Conservation (phyloP, 306 rosid genomes). For the Alnus glutinosa region DNA sequence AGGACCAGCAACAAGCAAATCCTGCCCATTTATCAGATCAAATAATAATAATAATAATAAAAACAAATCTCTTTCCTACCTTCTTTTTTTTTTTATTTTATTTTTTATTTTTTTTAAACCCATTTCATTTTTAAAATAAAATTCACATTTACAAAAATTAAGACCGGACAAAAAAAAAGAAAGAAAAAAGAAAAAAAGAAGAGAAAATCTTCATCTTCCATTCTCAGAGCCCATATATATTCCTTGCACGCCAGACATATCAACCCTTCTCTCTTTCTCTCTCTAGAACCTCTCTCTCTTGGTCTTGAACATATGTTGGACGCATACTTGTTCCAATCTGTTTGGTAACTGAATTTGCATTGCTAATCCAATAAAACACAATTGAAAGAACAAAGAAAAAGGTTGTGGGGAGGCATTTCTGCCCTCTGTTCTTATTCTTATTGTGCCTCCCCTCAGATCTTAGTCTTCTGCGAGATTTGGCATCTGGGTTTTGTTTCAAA, state of each 20-base stretch:
- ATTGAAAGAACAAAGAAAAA: constrained; percentile 56
- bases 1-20: constrained; percentile 14
- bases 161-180: constrained; percentile 5
- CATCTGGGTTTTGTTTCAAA: constrained; percentile 68
- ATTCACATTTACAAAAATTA: background rate
- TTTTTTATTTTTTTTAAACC: background rate
- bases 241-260: constrained; percentile 48
- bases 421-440: constrained; percentile 65
- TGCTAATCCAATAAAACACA: constrained; percentile 55
- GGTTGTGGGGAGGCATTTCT: constrained; percentile 69
- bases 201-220: constrained; percentile 46
- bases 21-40: constrained; percentile 14
- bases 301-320: constrained; percentile 30
- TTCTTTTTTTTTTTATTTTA: background rate
- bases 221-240: constrained; percentile 60
- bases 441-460: constrained; percentile 97
- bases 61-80: background rate
- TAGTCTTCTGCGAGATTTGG: constrained; percentile 50
- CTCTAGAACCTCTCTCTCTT: constrained; percentile 45
- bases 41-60: background rate
- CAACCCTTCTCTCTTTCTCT: constrained; percentile 60
- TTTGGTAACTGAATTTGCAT: constrained; percentile 76
- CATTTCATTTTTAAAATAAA: constrained; percentile 16
- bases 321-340: constrained; percentile 47
- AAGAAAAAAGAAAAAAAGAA: constrained; percentile 12